These are phyloP conservation scores for Trichosanthes cucumerina DNA, from an alignment of 306 rosid genomes.

Conservation along the genomic window DNA sequence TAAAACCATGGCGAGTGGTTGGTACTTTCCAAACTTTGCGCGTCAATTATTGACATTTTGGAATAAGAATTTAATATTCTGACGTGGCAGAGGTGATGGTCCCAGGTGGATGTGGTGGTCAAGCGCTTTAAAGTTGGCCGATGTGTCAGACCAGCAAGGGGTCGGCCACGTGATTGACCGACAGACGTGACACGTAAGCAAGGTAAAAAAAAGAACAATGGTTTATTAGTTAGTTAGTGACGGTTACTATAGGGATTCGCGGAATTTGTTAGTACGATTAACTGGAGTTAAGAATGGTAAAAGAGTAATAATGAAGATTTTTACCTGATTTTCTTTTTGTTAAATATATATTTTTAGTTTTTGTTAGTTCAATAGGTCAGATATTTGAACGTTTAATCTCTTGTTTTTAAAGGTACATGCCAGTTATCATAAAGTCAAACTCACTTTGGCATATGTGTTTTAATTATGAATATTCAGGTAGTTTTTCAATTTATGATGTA, in stretches of 20 bases:
- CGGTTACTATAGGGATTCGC: slow-evolving; percentile 41
- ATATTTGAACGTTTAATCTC: too few relatives aligned
- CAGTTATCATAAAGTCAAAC: too few relatives aligned
- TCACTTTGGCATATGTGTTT: too few relatives aligned
- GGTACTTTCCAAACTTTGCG: background rate
- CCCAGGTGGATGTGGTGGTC: slow-evolving; percentile 5
- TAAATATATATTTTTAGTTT: too few relatives aligned
- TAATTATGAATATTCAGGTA: too few relatives aligned
- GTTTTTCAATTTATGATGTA: too few relatives aligned
- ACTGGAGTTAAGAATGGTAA: background rate
- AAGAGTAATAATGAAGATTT: background rate
- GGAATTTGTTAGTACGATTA: slow-evolving; percentile 20
- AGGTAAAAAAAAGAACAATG: background rate
- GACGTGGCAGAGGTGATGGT: slow-evolving; percentile 15
- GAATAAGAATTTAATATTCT: background rate
- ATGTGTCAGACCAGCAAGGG: slow-evolving; percentile 6
- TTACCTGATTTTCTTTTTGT: background rate
- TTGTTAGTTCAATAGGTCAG: too few relatives aligned
- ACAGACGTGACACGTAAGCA: slow-evolving; percentile 30
- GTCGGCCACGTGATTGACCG: slow-evolving; percentile 41
- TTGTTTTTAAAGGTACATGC: too few relatives aligned
- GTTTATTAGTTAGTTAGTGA: slow-evolving; percentile 34
- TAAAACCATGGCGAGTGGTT: background rate
- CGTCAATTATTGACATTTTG: background rate
- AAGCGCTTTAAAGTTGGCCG: slow-evolving; percentile 6